Evolutionary conservation across 2,329 filamentous ascomycete genomes (phyloP).

Genomic region (Chaetomium strumarium): DNA sequence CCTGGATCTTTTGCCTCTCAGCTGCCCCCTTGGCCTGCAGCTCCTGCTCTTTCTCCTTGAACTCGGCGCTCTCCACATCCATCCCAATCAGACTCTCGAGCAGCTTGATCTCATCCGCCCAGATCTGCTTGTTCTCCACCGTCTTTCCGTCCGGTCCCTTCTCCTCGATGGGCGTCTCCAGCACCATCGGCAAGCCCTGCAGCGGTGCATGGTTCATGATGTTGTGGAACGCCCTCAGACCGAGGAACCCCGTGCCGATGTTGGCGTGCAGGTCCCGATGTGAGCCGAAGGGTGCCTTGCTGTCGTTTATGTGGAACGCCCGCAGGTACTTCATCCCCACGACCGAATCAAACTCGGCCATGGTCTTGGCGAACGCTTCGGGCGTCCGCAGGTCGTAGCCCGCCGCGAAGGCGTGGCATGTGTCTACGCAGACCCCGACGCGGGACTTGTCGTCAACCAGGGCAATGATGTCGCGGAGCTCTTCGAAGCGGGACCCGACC

Average conservation of each 20-base stretch:
- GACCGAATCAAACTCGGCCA: constrained; percentile 68
- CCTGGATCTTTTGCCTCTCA: constrained; percentile 70
- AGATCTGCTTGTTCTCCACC: constrained; percentile 73
- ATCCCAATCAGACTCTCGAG: constrained; percentile 83
- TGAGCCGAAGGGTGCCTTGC: constrained; percentile 79
- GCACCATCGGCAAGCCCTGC: constrained; percentile 76
- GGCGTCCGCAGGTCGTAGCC: constrained; percentile 84
- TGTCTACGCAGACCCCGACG: constrained; percentile 92
- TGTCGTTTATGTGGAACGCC: constrained; percentile 91
- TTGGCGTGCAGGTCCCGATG: constrained; percentile 90
- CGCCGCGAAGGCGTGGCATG: constrained; percentile 91
- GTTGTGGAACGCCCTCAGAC: constrained; percentile 83
- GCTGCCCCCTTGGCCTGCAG: constrained; percentile 61
- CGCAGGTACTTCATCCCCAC: constrained; percentile 76
- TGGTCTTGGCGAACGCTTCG: constrained; percentile 64
- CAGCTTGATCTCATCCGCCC: constrained; percentile 92
- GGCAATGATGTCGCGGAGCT: constrained; percentile 78
- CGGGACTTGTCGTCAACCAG: constrained; percentile 73
- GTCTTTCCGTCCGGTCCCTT: constrained; percentile 59
- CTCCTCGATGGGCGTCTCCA: constrained; percentile 90
- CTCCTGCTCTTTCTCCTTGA: constrained; percentile 56
- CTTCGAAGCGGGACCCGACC: constrained; percentile 78
- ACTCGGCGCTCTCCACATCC: constrained; percentile 69
- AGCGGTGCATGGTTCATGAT: constrained; percentile 79
- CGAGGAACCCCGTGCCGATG: constrained; percentile 91